A percentile compares a stretch with the other conserved stretches of the same genome.
phyloP scores from a whole-genome alignment of 306 rosid genomes.

The Astragalus glycyphyllos region DNA sequence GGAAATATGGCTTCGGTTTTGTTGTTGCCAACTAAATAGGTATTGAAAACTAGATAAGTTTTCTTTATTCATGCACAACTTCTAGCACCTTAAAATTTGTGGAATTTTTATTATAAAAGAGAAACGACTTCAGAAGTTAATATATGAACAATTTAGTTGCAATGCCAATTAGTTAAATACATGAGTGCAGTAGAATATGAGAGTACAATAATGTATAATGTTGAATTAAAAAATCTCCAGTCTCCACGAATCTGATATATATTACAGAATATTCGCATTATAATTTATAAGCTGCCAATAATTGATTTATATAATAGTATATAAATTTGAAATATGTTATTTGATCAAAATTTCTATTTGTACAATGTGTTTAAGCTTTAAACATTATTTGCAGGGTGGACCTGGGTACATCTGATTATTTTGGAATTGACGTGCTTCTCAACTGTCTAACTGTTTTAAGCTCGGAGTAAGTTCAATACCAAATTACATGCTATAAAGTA shows the following conservation, averaged over 20 bases:
- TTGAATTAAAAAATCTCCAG: neutral
- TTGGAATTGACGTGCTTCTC: constrained; percentile 85
- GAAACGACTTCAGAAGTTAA: neutral
- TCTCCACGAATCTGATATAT: neutral
- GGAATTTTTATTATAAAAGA: neutral
- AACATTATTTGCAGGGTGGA: constrained; percentile 73
- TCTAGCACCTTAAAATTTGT: neutral
- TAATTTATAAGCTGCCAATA: neutral
- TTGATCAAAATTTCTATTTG: constrained; percentile 3
- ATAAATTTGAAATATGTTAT: constrained; percentile 4
- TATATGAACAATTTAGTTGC: neutral
- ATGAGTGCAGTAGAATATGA: constrained; percentile 28
- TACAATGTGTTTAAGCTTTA: constrained; percentile 24
- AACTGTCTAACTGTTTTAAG: constrained; percentile 86
- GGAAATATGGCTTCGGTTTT: neutral
- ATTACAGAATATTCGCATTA: neutral
- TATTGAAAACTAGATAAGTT: neutral
- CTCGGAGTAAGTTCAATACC: constrained; percentile 72
- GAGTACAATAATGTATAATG: neutral
- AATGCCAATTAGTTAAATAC: constrained; percentile 1
- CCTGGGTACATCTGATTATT: constrained; percentile 84
- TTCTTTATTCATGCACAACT: constrained; percentile 5
- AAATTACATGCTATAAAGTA: constrained; percentile 6
- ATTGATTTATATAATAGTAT: neutral
- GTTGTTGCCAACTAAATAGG: constrained; percentile 17